A percentile compares a stretch with the other conserved stretches of the same genome.
Evolutionary conservation across 768 basidiomycete genomes (phyloP).

Genomic region (Paxillus involutus): DNA sequence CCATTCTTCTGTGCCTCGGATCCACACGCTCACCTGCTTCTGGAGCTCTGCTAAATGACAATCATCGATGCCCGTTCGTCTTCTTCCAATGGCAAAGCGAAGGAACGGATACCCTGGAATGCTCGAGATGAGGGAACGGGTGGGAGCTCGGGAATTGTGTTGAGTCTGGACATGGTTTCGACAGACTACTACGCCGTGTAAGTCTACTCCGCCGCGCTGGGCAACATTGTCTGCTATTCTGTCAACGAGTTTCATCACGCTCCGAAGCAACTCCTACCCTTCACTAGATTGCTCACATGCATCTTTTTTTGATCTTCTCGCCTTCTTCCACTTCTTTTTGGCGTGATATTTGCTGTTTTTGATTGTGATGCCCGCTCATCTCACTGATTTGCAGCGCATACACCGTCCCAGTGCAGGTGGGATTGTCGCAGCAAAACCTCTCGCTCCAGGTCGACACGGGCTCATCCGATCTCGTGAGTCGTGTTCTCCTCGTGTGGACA

Average conservation of each 20-base stretch:
- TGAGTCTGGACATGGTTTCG: conserved; percentile 56
- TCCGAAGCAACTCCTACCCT: not conserved
- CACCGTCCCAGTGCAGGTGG: conserved; percentile 58
- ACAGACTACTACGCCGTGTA: conserved; percentile 59
- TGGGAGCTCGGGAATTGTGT: conserved; percentile 53
- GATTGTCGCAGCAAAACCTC: conserved; percentile 46
- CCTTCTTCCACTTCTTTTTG: not conserved
- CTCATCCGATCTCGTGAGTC: conserved; percentile 73
- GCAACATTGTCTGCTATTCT: not conserved
- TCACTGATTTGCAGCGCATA: conserved; percentile 50
- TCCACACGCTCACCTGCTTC: not conserved
- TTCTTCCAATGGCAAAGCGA: conserved; percentile 3
- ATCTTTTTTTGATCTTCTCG: not conserved
- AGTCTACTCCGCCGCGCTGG: conserved; percentile 28
- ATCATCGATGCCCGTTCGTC: conserved; percentile 5
- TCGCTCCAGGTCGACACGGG: conserved; percentile 79
- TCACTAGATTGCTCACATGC: not conserved
- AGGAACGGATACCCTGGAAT: conserved; percentile 8
- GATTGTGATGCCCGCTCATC: not conserved
- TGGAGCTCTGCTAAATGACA: conserved; percentile 8
- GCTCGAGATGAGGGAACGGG: conserved; percentile 43
- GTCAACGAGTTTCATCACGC: not conserved
- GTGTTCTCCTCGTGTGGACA: not conserved
- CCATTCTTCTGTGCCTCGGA: not conserved
- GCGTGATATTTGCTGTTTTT: not conserved